Evolutionary conservation across 75 land plant species (phyloP), one percentile per base, ranked within the genome.

Genomic region (Adiantum capillusveneris): DNA sequence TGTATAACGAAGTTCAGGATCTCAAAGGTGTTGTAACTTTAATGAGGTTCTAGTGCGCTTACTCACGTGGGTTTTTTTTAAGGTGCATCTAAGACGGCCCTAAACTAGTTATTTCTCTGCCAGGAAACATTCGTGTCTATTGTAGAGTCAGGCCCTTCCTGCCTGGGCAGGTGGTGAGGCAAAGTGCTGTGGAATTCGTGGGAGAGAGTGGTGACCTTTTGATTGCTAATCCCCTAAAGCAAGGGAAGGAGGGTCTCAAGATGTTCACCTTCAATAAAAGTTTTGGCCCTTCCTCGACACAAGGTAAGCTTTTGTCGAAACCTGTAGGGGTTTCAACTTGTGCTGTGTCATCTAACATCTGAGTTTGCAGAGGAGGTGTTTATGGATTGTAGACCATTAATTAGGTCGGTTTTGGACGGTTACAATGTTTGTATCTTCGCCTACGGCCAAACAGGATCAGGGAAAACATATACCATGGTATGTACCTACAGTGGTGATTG

Each of bases 1-100:
- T 91, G 17, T 91, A 91, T 68, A 91, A 87, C 71, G 80, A 91
- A 75, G 88, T 91, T 28, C 97, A 91, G 55, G 97, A 91, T 66
- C 83, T 91, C 31, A 91, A 87, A 69, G 97, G 96, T 90, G 70
- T 3, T 52, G 2, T 44, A 25, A 29, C 58, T 41, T 20, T 12
- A 22, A n/a, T n/a, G n/a, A n/a, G n/a, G n/a, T n/a, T n/a, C n/a
- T n/a, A n/a, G n/a, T n/a, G n/a, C n/a, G n/a, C n/a, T n/a, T n/a
- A n/a, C n/a, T n/a, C n/a, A n/a, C n/a, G n/a, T 56, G 57, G 57
- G 3, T 28, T 16, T 12, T 31, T 56, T 27, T 56, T 56, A 18
- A 25, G 18, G 7, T n/a, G n/a, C n/a, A n/a, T n/a, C n/a, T n/a
- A n/a, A n/a, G 9, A 34, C 37, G 9, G 3, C 9, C 7, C 37